phyloP scores from a whole-genome alignment of 78 protist genomes.

The Goniomonas avonlea region DNA sequence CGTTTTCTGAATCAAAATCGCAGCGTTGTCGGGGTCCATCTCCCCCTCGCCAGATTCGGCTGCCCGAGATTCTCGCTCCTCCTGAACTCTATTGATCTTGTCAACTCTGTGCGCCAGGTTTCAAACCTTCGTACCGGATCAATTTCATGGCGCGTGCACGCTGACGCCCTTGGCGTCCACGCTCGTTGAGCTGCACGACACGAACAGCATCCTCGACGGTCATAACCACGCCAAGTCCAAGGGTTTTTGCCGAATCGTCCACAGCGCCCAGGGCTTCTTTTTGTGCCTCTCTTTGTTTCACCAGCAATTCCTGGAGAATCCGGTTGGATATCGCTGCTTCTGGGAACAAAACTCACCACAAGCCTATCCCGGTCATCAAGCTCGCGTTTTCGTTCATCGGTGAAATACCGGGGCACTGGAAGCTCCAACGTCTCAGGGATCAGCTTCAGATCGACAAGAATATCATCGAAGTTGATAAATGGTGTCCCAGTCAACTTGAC shows the following conservation, averaged over 20 bases:
- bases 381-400: slow-evolving; percentile 30
- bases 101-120: background rate
- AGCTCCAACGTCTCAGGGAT: slow-evolving; percentile 51
- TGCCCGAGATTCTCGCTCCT: slow-evolving; percentile 21
- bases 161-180: slow-evolving; percentile 56
- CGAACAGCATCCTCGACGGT: slow-evolving; percentile 29
- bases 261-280: no score
- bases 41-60: slow-evolving; percentile 24
- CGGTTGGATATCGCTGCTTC: no score
- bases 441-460: slow-evolving; percentile 56
- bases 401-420: slow-evolving; percentile 36
- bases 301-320: no score
- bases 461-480: slow-evolving; percentile 45
- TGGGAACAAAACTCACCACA: no score
- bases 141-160: slow-evolving; percentile 29
- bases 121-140: background rate
- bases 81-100: background rate
- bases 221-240: no score
- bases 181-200: slow-evolving; percentile 44
- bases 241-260: no score
- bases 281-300: no score
- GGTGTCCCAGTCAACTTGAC: background rate
- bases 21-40: slow-evolving; percentile 36
- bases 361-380: slow-evolving; percentile 25
- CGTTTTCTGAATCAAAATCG: slow-evolving; percentile 16